phyloP scores from a whole-genome alignment of 139 green algal species.

The Mesostigma viride region DNA sequence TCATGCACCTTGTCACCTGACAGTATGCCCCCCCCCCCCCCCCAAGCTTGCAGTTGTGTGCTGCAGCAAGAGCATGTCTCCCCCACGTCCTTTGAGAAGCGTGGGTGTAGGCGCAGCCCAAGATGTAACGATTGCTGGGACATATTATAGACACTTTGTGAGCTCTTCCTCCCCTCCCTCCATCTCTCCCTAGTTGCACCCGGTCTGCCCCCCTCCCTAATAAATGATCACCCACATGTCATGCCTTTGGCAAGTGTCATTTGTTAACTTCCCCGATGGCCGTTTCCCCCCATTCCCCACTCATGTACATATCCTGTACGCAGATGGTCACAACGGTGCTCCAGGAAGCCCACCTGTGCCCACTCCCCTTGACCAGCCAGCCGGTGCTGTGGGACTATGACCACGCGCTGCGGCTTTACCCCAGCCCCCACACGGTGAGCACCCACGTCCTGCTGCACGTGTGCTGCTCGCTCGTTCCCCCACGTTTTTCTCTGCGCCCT shows the following conservation, averaged over 20 bases:
- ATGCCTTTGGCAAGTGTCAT: background rate
- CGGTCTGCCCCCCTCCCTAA: background rate
- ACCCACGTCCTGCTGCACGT: no score
- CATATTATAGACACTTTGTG: background rate
- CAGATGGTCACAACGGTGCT: constrained; percentile 70
- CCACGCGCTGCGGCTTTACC: constrained; percentile 71
- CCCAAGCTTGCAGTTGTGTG: no score
- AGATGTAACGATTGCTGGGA: no score
- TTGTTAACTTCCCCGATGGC: background rate
- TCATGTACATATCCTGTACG: no score
- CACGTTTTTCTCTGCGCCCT: no score
- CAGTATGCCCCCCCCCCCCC: no score
- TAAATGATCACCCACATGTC: background rate
- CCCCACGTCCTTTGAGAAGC: no score
- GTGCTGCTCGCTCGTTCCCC: no score
- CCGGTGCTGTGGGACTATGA: constrained; percentile 70
- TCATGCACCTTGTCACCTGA: no score
- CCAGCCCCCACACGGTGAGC: constrained; percentile 57
- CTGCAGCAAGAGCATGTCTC: no score
- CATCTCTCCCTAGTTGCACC: background rate
- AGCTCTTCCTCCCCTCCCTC: background rate
- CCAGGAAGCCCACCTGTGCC: constrained; percentile 81
- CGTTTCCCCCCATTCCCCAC: background rate
- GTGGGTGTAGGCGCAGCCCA: no score
- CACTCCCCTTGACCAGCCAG: constrained; percentile 68